A percentile compares a stretch with the other conserved stretches of the same genome.
Evolutionary conservation across 441 rosid genomes (phyloP).

Genomic region (Jatropha multifida): DNA sequence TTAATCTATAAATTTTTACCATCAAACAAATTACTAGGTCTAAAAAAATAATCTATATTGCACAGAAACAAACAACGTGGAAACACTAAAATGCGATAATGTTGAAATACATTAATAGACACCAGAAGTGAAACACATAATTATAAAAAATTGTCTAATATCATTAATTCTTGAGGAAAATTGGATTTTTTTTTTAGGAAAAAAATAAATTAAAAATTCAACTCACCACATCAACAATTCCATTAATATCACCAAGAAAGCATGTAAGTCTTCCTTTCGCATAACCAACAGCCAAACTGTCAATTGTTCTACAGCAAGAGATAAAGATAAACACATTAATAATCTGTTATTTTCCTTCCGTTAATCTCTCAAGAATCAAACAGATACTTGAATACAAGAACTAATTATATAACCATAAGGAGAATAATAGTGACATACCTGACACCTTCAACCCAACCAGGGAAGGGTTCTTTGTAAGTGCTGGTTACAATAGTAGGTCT

Average conservation of each 20-base stretch:
- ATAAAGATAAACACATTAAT: slow-evolving; percentile 10
- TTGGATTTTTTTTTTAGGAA: too few relatives aligned
- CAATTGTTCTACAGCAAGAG: slow-evolving; percentile 63
- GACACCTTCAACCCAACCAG: slow-evolving; percentile 63
- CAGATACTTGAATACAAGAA: too few relatives aligned
- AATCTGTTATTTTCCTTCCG: background rate
- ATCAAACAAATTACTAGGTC: too few relatives aligned
- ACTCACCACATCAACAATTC: slow-evolving; percentile 69
- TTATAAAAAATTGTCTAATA: too few relatives aligned
- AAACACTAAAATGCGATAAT: too few relatives aligned
- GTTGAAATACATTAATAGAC: too few relatives aligned
- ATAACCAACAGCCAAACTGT: slow-evolving; percentile 72
- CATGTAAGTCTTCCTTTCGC: slow-evolving; percentile 75
- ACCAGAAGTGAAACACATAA: too few relatives aligned
- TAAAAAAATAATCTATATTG: too few relatives aligned
- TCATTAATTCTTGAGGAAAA: too few relatives aligned
- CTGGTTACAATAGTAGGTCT: slow-evolving; percentile 55
- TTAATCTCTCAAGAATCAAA: background rate
- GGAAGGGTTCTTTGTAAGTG: slow-evolving; percentile 53
- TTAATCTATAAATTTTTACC: too few relatives aligned
- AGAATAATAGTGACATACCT: slow-evolving; percentile 29
- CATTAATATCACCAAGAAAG: slow-evolving; percentile 61
- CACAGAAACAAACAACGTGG: too few relatives aligned
- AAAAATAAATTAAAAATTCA: background rate
- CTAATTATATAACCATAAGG: background rate